Evolutionary conservation across 2,329 filamentous ascomycete species (phyloP), one percentile per base, ranked within the genome.

Genomic region (Fusarium nanum): DNA sequence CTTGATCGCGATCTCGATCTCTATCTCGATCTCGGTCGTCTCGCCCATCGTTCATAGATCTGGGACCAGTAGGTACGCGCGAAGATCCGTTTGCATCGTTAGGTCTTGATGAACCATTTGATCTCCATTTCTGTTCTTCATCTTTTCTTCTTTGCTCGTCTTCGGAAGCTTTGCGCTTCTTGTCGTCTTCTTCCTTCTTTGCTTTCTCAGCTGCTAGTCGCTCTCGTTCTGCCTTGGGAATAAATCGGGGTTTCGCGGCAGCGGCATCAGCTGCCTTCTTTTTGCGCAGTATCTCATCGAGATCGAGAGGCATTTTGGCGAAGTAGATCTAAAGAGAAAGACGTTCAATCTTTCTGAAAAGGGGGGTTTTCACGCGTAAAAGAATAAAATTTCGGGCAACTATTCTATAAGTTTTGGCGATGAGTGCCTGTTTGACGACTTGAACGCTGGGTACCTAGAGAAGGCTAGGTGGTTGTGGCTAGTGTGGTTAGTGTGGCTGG

Each of bases 211-310:
- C 84, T 30, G 93, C 93, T 27, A 97, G 81, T 64, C 89, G 88
- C 78, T 97, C 93, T 58, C 94, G 88, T 78, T 97, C 88, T 32
- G 92, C 91, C 83, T 92, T 96, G 7, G 92, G 92, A 23, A 97
- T 83, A 78, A 97, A 97, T 79, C 93, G 94, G 7, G 94, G 94
- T 85, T 96, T 97, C 58, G 93, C 88, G 12, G 93, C 91, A 18
- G 92, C 93, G 37, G 92, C 92, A 80, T 96, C 93, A 28, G 92
- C 91, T 67, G 93, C 93, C 77, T 92, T 93, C 85, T 97, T 97
- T 82, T 94, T 92, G 72, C 89, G 89, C 23, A 97, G 82, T 7
- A 97, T 87, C 74, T 97, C 92, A 80, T 97, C 94, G 60, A 97
- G 91, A 77, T 93, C 94, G 49, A 97, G 83, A 57, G 80, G 80